A percentile compares a stretch with the other conserved stretches of the same genome.
These are phyloP conservation scores for Lactarius deliciosus DNA, from an alignment of 768 basidiomycete species.

Conservation along the genomic window DNA sequence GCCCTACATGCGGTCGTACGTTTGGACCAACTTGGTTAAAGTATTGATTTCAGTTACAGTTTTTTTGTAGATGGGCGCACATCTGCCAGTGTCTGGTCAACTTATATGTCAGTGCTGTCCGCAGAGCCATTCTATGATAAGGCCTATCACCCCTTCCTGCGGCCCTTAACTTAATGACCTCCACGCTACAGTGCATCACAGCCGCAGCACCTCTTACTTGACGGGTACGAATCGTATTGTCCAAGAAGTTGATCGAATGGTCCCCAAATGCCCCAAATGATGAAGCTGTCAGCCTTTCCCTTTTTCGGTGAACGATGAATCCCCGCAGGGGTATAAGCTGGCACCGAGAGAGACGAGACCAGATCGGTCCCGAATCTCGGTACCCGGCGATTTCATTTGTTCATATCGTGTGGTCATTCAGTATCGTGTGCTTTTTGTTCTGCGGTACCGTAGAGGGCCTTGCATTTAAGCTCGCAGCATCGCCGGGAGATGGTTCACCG, in stretches of 20 bases:
- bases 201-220: not conserved
- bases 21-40: not conserved
- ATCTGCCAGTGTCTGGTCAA: constrained; percentile 4
- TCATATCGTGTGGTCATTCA: not conserved
- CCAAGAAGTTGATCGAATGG: not conserved
- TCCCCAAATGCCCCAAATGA: not conserved
- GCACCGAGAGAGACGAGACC: not conserved
- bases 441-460: not conserved
- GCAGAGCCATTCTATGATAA: not conserved
- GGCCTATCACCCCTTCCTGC: not conserved
- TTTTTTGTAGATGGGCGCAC: not conserved
- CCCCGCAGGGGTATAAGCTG: not conserved
- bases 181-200: not conserved
- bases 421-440: not conserved
- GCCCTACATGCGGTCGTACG: not conserved
- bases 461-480: not conserved
- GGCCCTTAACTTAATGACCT: not conserved
- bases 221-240: not conserved
- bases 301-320: not conserved
- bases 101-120: not conserved
- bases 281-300: not conserved
- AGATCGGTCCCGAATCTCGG: not conserved
- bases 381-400: not conserved
- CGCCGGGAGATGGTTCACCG: not conserved
- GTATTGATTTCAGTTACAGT: not conserved